Base-by-base conservation (phyloP, 306 rosid genomes). In the Castanea mollissima region DNA sequence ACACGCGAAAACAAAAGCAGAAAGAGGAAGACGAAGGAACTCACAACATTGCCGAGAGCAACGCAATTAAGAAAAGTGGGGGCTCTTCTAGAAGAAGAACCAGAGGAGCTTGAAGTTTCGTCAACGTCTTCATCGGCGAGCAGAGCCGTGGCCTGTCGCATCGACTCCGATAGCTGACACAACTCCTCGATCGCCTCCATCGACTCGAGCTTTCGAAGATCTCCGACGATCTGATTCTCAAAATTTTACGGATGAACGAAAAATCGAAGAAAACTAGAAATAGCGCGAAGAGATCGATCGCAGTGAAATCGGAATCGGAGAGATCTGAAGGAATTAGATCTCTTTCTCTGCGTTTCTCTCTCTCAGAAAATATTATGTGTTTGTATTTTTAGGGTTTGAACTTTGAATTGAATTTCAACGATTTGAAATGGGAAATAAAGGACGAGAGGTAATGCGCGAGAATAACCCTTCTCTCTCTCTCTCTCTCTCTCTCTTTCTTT, bases 111-210 rank as follows among this genome's bases (percentile, higher is more conserved):
- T 59, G 93, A 74, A 62, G 52, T 83, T 55, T 95, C 99, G 75
- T 95, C 97, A 13, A 95, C 86, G 63, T 95, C 99, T 81, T 93
- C 99, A 73, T 95, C 98, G 63, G 99, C 97, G 51, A 93, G 98
- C 12, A 95, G 68, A 60, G 99, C 88, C 38, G 95, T 65, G 12
- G 97, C 98, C 73, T 95, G 99, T 73, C 91, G 95, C 96, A 95
- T 95, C 74, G 98, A 88, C 75, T 85, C 94, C 14, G 99, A 92
- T 3, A 95, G 92, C 88, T 93, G 93, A 9, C 79, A 69, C 84
- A 95, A 85, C 75, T 95, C 99, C 62, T 95, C 98, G 91, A 95
- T 93, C 88, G 98, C 96, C 79, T 94, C 99, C 99, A 95, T 95
- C 19, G 86, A 74, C 59, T 41, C 75, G 68, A 67, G 72, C 49